Evolutionary conservation across 2,329 filamentous ascomycete genomes (phyloP), one percentile per base, ranked within the genome.

Genomic region (Monilinia fructicola): DNA sequence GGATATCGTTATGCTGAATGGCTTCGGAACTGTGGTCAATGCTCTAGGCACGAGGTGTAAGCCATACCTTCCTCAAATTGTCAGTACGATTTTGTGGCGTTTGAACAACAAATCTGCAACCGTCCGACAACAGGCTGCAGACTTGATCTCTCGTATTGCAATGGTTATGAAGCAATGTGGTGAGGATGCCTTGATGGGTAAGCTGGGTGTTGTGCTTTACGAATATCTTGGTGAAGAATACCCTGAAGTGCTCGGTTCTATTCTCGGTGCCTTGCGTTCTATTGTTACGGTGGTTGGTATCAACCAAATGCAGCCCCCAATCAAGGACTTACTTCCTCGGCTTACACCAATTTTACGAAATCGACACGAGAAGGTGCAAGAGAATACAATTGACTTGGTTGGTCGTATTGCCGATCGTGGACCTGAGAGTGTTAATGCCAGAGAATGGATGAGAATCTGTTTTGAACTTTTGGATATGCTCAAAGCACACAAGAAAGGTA

Each of bases 361-460:
- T 80, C 90, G 95, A 70, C 95, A 99, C 81, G 95, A 99, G 77
- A 99, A 99, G 80, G 96, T 99, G 54, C 95, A 99, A 78, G 95
- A 99, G 76, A 99, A 99, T 79, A 98, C 95, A 0, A 98, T 99
- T 74, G 95, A 99, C 77, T 85, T 99, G 2, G 95, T 99, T 26
- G 95, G 95, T 66, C 94, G 95, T 83, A 98, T 99, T 73, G 95
- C 96, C 21, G 95, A 99, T 79, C 91, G 95, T 71, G 96, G 95
- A 0, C 93, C 95, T 1, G 95, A 99, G 79, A 94, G 91, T 70
- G 95, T 99, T 77, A 97, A 97, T 76, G 93, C 95, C 18, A 87
- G 95, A 75, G 95, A 99, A 79, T 99, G 95, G 95, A 99, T 99
- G 96, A 89, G 95, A 77, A 99, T 99, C 78, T 99, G 95, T 81